Evolutionary conservation across 441 rosid genomes (phyloP), one percentile per base, ranked within the genome.

Genomic region (Capsella rubella): DNA sequence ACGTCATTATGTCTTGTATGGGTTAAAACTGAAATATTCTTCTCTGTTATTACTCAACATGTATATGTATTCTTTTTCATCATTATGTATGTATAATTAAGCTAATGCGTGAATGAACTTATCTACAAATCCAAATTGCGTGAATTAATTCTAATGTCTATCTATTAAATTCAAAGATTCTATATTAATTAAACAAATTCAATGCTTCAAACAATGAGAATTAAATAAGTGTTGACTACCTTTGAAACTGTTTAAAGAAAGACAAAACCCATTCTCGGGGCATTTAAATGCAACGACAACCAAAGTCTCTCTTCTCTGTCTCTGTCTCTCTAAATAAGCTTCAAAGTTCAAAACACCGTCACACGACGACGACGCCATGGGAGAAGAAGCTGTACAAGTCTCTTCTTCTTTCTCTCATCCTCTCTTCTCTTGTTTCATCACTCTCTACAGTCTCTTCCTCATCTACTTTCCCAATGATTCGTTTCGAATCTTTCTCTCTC

Each of bases 401-500:
- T 55, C 15, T 47, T 62, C 40, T n/a, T 62, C 12, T 5, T 11
- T 12, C 8, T 11, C n/a, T 42, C 31, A 87, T 66, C 88, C 94
- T 64, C 88, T 92, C 56, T 77, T 90, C 78, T 87, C 89, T 25
- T 80, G 82, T 82, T 56, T 85, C 60, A 21, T 83, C 76, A 67
- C 92, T 58, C 71, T 92, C 64, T 87, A 49, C 73, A 45, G 67
- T 59, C 79, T 92, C 0, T 29, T 81, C 74, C 82, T 90, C 34
- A 77, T 92, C 64, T 88, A 87, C 53, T 79, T 82, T 40, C 94
- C 97, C 10, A 47, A 62, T 16, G 54, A 63, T 15, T 61, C 47
- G 3, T 54, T 83, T 28, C 53, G 39, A 50, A 13, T 85, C 75
- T 42, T 82, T 46, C 40, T 87, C 65, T 87, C 88, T 51, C 94